phyloP scores from a whole-genome alignment of 164 flowering plant species.

The Santalum album region DNA sequence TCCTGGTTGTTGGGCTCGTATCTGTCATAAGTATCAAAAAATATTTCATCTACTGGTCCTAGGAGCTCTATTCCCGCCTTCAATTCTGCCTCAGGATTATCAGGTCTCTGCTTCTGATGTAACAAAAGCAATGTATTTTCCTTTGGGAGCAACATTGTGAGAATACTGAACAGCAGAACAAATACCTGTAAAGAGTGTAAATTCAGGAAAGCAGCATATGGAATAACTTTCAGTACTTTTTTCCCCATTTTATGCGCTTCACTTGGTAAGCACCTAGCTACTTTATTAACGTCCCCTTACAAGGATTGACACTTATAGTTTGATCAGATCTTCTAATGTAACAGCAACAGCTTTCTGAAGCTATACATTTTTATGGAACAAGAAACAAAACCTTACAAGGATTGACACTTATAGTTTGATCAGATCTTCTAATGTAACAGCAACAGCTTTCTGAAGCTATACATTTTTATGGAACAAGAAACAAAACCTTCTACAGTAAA shows the following conservation, averaged over 20 bases:
- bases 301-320: too few species aligned
- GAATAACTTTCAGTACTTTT: neutral
- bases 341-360: too few species aligned
- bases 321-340: too few species aligned
- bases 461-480: neutral
- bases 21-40: slow-evolving; percentile 85
- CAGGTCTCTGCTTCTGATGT: slow-evolving; percentile 90
- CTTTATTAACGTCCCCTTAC: too few species aligned
- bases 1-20: slow-evolving; percentile 55
- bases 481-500: neutral
- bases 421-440: too few species aligned
- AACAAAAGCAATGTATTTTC: slow-evolving; percentile 89
- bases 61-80: slow-evolving; percentile 85
- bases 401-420: too few species aligned
- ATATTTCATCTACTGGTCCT: slow-evolving; percentile 81
- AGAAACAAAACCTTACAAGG: neutral
- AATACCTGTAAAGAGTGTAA: slow-evolving; percentile 44
- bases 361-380: neutral
- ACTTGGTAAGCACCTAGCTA: neutral
- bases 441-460: too few species aligned
- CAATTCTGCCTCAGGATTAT: slow-evolving; percentile 73
- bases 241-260: neutral
- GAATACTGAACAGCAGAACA: slow-evolving; percentile 93
- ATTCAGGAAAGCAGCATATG: too few species aligned
- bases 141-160: slow-evolving; percentile 95